Conservation (phyloP, 2,329 filamentous ascomycete species). For the Cladosporium sp. region DNA sequence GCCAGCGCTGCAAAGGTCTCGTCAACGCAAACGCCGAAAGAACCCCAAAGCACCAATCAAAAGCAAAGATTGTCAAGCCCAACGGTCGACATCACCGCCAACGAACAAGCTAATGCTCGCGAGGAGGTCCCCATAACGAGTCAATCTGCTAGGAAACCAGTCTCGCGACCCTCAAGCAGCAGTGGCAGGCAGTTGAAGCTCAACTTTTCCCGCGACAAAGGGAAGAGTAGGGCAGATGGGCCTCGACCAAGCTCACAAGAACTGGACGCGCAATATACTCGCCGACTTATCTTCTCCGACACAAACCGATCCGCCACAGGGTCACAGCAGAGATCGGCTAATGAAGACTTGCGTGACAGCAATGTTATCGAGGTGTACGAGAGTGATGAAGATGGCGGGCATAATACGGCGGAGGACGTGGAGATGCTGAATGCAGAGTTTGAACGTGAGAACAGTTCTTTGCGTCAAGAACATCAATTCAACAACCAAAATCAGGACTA, state of each 20-base stretch:
- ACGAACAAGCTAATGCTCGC: neutral
- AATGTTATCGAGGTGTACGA: neutral
- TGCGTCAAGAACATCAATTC: no score
- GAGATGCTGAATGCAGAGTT: constrained; percentile 5
- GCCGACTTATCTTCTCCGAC: neutral
- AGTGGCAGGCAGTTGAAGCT: neutral
- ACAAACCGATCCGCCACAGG: neutral
- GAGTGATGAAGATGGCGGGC: neutral
- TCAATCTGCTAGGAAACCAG: neutral
- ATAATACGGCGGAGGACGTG: constrained; percentile 6
- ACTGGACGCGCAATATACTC: constrained; percentile 4
- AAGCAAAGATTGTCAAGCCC: neutral
- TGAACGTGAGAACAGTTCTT: neutral
- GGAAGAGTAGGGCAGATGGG: neutral
- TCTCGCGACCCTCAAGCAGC: neutral
- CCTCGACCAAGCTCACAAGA: neutral
- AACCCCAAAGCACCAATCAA: neutral
- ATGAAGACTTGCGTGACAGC: neutral
- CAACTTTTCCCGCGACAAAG: constrained; percentile 5
- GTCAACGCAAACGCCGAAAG: neutral
- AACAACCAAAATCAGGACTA: no score
- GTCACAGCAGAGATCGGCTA: neutral
- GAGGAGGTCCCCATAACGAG: neutral
- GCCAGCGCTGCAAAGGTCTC: neutral
- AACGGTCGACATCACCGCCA: neutral